These are phyloP conservation scores for Cyberlindnera lachancei DNA, from an alignment of 805 yeast species.

Conservation along the genomic window DNA sequence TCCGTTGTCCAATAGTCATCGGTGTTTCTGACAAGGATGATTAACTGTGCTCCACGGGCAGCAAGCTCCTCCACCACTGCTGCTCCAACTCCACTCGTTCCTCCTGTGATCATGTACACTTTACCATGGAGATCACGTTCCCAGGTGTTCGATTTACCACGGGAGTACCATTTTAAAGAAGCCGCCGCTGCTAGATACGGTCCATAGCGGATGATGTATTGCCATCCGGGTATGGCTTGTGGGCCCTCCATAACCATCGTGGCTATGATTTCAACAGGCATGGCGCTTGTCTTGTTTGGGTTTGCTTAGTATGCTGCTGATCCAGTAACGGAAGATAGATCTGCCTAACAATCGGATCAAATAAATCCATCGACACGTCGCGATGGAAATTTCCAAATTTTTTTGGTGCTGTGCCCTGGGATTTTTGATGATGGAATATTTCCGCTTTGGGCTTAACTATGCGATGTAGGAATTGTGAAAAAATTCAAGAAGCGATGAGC, in stretches of 20 bases:
- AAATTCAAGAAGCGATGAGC: conserved; percentile 1
- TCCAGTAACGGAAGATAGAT: no score
- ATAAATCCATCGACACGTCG: no score
- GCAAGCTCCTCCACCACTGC: conserved; percentile 71
- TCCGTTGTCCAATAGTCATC: conserved; percentile 74
- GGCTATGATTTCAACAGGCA: conserved; percentile 86
- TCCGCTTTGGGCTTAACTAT: background rate
- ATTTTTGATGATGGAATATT: no score
- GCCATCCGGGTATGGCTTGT: conserved; percentile 68
- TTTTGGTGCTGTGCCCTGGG: background rate
- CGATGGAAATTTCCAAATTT: no score
- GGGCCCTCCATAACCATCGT: conserved; percentile 66
- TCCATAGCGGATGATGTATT: conserved; percentile 43
- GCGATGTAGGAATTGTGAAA: background rate
- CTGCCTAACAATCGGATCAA: no score
- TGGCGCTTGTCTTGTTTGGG: conserved; percentile 22
- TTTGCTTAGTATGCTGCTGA: no score
- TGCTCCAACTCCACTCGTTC: conserved; percentile 87
- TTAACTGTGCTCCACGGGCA: conserved; percentile 74
- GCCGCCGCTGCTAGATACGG: conserved; percentile 45
- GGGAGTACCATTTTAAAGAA: conserved; percentile 61
- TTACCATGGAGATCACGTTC: conserved; percentile 88
- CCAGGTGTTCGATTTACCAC: conserved; percentile 83
- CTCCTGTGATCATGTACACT: conserved; percentile 84
- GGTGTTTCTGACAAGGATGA: conserved; percentile 57